Conservation (phyloP, 2,329 filamentous ascomycete genomes). For the Nothophaeocryptopus gaeumannii region DNA sequence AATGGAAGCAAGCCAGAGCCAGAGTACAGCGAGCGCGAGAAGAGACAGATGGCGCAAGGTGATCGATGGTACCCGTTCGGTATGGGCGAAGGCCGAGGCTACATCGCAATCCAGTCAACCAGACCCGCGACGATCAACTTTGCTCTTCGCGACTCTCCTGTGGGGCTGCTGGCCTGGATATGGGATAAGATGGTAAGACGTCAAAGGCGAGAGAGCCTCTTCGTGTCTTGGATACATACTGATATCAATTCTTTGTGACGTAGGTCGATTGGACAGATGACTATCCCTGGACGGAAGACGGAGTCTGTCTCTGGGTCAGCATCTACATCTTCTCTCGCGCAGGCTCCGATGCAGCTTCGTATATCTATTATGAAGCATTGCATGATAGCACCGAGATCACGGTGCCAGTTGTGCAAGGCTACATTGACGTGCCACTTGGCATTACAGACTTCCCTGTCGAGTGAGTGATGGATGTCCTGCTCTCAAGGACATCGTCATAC, state of each 20-base stretch:
- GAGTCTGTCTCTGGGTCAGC: conserved; percentile 70
- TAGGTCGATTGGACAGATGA: conserved; percentile 66
- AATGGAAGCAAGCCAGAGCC: conserved; percentile 10
- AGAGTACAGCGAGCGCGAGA: conserved; percentile 51
- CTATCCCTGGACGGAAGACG: conserved; percentile 72
- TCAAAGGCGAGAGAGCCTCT: too few relatives aligned
- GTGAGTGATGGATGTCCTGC: conserved; percentile 38
- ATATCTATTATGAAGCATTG: conserved; percentile 69
- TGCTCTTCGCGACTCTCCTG: conserved; percentile 65
- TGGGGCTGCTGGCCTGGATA: conserved; percentile 68
- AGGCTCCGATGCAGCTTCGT: conserved; percentile 62
- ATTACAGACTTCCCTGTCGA: conserved; percentile 60
- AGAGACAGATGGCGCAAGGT: conserved; percentile 44
- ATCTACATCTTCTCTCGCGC: conserved; percentile 70
- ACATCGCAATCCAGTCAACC: conserved; percentile 60
- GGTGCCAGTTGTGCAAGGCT: conserved; percentile 38
- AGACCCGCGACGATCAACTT: conserved; percentile 72
- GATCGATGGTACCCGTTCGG: conserved; percentile 57
- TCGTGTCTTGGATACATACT: too few relatives aligned
- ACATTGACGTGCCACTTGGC: conserved; percentile 51
- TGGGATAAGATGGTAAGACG: conserved; percentile 65
- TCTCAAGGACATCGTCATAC: background rate
- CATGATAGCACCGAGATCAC: conserved; percentile 38
- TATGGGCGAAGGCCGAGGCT: conserved; percentile 54
- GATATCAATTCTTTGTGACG: too few relatives aligned